These are phyloP conservation scores for Vanrija sp. DNA, from an alignment of 1,284 basidiomycete genomes.

Conservation along the genomic window DNA sequence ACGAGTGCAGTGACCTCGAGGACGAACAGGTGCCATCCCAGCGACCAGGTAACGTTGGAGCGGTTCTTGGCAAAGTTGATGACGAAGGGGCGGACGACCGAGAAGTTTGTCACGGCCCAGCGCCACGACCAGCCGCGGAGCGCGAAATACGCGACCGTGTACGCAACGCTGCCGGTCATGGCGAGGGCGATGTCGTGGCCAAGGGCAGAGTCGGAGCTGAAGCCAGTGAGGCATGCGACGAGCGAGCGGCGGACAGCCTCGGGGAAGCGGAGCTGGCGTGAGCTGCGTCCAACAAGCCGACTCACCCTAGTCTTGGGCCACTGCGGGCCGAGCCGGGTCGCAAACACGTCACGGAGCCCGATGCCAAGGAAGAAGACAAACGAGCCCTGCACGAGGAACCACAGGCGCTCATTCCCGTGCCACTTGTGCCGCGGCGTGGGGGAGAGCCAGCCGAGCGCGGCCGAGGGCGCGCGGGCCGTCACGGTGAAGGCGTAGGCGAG, in stretches of 20 bases:
- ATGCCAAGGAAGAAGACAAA: conserved; percentile 20
- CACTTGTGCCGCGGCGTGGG: conserved; percentile 36
- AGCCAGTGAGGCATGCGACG: conserved; percentile 3
- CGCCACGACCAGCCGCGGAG: conserved; percentile 16
- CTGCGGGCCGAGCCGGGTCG: conserved; percentile 15
- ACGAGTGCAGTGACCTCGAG: conserved; percentile 25
- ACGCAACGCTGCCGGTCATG: conserved; percentile 2
- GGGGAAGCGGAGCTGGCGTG: conserved; percentile 16
- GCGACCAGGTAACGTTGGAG: conserved; percentile 22
- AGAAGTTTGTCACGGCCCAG: conserved; percentile 13
- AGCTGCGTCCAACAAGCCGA: background rate
- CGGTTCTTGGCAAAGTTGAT: conserved; percentile 36
- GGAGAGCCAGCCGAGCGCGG: conserved; percentile 18
- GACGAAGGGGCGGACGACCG: conserved; percentile 31
- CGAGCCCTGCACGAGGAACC: conserved; percentile 38
- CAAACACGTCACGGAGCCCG: conserved; percentile 28
- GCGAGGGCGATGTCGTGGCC: conserved; percentile 3
- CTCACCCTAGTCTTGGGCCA: conserved; percentile 26
- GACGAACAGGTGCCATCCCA: conserved; percentile 26
- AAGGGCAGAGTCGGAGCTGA: background rate
- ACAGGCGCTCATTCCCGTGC: conserved; percentile 44
- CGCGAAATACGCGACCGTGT: conserved; percentile 17
- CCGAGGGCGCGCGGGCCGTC: conserved; percentile 6
- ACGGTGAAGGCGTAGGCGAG: conserved; percentile 15
- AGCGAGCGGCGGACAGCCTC: conserved; percentile 17